A percentile compares a stretch with the other conserved stretches of the same genome.
These are phyloP conservation scores for Metarhizium rileyi DNA, from an alignment of 2,329 filamentous ascomycete genomes.

Conservation along the genomic window DNA sequence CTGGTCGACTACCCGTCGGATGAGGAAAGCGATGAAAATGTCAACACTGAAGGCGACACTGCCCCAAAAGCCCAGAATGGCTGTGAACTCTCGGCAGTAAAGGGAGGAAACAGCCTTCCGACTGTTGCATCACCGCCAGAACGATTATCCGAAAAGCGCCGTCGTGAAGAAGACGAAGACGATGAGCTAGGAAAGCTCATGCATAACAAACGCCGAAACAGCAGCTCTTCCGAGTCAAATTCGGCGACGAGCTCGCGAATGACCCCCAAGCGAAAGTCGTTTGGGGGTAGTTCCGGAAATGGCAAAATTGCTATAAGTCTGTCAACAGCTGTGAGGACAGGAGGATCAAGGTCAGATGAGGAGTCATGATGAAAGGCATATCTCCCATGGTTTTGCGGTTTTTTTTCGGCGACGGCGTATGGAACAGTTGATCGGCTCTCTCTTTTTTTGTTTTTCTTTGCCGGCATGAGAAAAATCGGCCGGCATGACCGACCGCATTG, in stretches of 20 bases:
- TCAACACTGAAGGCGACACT: constrained; percentile 42
- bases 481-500: not conserved
- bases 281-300: constrained; percentile 30
- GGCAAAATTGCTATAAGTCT: constrained; percentile 51
- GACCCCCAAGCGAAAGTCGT: constrained; percentile 28
- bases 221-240: constrained; percentile 38
- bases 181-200: constrained; percentile 83
- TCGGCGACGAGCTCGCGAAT: constrained; percentile 23
- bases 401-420: constrained; percentile 11
- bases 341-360: constrained; percentile 28
- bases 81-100: constrained; percentile 23
- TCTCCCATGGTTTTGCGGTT: not conserved
- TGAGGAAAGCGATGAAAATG: constrained; percentile 55
- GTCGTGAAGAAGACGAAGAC: constrained; percentile 81
- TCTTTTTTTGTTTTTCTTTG: not conserved
- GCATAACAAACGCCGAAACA: constrained; percentile 51
- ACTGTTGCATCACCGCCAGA: constrained; percentile 53
- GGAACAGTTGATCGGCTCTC: constrained; percentile 1
- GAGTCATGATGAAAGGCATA: constrained; percentile 19
- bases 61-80: constrained; percentile 21
- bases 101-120: constrained; percentile 12
- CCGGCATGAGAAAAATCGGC: not conserved
- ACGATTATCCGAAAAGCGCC: constrained; percentile 76
- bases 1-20: constrained; percentile 91
- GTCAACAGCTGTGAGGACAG: constrained; percentile 35